A percentile compares a stretch with the other conserved stretches of the same genome.
Evolutionary conservation across 2,329 filamentous ascomycete species (phyloP).

Genomic region (Lasiodiplodia theobromae): DNA sequence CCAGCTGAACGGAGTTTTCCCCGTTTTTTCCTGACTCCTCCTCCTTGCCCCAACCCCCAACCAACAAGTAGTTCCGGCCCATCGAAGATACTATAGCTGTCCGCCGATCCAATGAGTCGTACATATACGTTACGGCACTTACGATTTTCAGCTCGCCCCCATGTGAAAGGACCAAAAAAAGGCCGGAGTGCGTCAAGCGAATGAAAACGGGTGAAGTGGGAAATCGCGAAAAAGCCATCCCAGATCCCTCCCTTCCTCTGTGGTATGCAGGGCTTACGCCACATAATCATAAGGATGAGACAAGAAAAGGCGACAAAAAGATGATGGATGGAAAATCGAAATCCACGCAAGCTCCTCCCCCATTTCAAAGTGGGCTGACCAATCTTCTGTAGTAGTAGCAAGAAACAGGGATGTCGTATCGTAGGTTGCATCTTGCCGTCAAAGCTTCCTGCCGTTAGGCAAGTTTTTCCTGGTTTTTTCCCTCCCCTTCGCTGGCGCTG

Average conservation of each 20-base stretch:
- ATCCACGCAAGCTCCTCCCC: neutral
- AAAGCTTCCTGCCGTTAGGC: neutral
- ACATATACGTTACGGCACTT: no score
- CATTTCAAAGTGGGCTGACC: neutral
- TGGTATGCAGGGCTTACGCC: constrained; percentile 17
- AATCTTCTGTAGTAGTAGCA: neutral
- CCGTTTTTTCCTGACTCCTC: no score
- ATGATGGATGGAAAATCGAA: neutral
- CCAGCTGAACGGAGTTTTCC: neutral
- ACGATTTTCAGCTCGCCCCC: no score
- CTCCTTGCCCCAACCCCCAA: no score
- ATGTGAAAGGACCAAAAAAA: no score
- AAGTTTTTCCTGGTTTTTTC: constrained; percentile 6
- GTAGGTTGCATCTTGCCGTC: neutral
- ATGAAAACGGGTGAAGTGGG: no score
- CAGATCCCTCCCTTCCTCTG: neutral
- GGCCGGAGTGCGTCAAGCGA: no score
- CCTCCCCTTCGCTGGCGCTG: neutral
- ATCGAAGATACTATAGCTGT: no score
- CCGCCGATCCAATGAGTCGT: no score
- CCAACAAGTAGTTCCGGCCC: no score
- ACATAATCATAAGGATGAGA: constrained; percentile 6
- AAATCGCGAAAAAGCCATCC: neutral
- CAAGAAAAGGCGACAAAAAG: neutral
- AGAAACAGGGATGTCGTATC: constrained; percentile 9